These are phyloP conservation scores for Botrytis fabae DNA, from an alignment of 2,329 filamentous ascomycete species.

Conservation along the genomic window DNA sequence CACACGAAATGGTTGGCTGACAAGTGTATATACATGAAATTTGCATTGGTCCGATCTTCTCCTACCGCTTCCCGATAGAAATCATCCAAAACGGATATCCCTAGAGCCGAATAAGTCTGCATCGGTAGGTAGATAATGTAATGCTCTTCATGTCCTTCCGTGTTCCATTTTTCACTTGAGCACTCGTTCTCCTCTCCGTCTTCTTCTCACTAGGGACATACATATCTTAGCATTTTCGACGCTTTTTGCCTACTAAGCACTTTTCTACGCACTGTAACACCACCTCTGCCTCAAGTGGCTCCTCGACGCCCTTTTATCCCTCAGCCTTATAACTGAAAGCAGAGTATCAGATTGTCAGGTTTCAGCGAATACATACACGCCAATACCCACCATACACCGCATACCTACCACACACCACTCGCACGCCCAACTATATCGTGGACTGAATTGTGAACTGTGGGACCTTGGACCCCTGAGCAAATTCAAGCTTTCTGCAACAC, in stretches of 20 bases:
- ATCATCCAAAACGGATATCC: background rate
- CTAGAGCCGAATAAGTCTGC: background rate
- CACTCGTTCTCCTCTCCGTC: background rate
- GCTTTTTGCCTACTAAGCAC: background rate
- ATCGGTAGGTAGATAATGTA: background rate
- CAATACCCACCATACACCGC: background rate
- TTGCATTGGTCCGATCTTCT: background rate
- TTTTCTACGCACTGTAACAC: background rate
- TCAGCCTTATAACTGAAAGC: background rate
- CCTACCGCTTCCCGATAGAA: background rate
- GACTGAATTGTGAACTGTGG: background rate
- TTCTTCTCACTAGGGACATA: background rate
- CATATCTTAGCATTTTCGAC: background rate
- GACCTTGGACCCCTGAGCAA: conserved; percentile 8
- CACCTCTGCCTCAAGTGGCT: background rate
- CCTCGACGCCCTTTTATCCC: background rate
- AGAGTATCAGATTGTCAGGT: background rate
- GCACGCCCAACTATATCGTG: background rate
- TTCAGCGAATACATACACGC: background rate
- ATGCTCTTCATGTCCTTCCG: background rate
- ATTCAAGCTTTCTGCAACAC: conserved; percentile 21
- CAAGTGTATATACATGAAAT: background rate
- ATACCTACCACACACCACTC: background rate
- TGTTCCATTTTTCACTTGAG: background rate
- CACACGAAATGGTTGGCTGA: background rate